Percentiles rank a stretch among this genome's conserved stretches.
These are phyloP conservation scores for Arthroderma uncinatum DNA, from an alignment of 2,329 filamentous ascomycete genomes.

Conservation along the genomic window DNA sequence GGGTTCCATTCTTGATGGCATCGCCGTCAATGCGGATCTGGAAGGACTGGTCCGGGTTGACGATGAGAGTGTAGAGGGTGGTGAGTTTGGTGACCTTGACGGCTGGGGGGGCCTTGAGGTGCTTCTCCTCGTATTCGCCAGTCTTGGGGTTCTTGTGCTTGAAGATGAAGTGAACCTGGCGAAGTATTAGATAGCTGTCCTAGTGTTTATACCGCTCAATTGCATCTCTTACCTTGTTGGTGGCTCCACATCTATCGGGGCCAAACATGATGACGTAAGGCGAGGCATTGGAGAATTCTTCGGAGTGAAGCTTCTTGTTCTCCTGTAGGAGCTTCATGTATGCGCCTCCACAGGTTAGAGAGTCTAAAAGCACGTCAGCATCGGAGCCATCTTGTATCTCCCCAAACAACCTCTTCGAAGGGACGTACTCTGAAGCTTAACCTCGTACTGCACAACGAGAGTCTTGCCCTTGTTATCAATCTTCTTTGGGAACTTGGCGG, in stretches of 20 bases:
- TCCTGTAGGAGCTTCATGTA: slow-evolving; percentile 99
- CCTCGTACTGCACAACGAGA: slow-evolving; percentile 96
- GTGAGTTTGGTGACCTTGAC: slow-evolving; percentile 85
- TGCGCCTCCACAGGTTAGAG: slow-evolving; percentile 92
- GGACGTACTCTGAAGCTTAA: slow-evolving; percentile 88
- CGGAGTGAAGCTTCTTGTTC: slow-evolving; percentile 90
- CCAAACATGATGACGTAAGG: slow-evolving; percentile 99
- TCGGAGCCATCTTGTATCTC: background rate
- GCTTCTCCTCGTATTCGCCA: slow-evolving; percentile 99
- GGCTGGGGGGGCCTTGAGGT: slow-evolving; percentile 70
- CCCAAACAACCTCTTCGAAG: background rate
- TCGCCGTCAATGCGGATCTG: slow-evolving; percentile 86
- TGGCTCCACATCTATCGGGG: slow-evolving; percentile 96
- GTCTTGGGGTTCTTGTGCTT: slow-evolving; percentile 99
- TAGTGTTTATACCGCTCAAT: slow-evolving; percentile 1
- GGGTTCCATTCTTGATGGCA: slow-evolving; percentile 74
- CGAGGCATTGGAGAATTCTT: slow-evolving; percentile 95
- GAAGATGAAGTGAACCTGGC: slow-evolving; percentile 80
- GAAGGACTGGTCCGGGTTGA: slow-evolving; percentile 93
- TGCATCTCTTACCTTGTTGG: slow-evolving; percentile 70
- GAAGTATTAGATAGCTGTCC: slow-evolving; percentile 6
- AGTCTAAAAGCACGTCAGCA: slow-evolving; percentile 50
- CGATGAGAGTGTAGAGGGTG: slow-evolving; percentile 90
- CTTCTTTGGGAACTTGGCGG: slow-evolving; percentile 92
- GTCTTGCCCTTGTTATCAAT: slow-evolving; percentile 97